phyloP scores from a whole-genome alignment of 2,329 filamentous ascomycete genomes.

The Trichophyton equinum region DNA sequence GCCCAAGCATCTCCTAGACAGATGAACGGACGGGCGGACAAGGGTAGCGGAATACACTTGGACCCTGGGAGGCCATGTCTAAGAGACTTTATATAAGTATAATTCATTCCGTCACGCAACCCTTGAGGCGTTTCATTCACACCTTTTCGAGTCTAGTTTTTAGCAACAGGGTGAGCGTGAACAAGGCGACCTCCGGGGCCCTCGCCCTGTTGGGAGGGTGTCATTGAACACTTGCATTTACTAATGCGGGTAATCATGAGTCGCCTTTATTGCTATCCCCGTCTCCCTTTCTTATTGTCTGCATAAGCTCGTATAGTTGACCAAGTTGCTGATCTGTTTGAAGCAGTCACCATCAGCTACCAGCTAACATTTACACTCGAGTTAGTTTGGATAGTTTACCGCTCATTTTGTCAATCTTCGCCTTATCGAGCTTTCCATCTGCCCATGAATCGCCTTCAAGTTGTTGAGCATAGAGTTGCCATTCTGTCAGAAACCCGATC shows the following conservation, averaged over 20 bases:
- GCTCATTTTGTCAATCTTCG: slow-evolving; percentile 86
- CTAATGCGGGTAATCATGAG: neutral
- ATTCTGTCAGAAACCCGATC: slow-evolving; percentile 93
- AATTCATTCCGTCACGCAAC: neutral
- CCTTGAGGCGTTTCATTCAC: neutral
- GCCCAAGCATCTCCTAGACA: neutral
- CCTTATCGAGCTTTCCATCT: slow-evolving; percentile 69
- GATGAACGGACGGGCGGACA: neutral
- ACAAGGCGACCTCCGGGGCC: neutral
- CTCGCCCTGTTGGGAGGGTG: neutral
- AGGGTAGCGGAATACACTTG: neutral
- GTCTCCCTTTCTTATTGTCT: slow-evolving; percentile 53
- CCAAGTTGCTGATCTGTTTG: slow-evolving; percentile 73
- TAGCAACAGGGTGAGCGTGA: neutral
- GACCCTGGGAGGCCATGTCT: neutral
- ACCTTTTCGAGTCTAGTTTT: neutral
- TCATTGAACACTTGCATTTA: neutral
- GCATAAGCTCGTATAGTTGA: slow-evolving; percentile 90
- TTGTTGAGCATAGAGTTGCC: slow-evolving; percentile 89
- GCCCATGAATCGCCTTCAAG: slow-evolving; percentile 78
- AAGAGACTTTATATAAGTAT: neutral
- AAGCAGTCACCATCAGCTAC: slow-evolving; percentile 6
- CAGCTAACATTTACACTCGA: neutral
- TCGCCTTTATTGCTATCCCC: slow-evolving; percentile 11
- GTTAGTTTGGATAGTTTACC: slow-evolving; percentile 42